phyloP scores from a whole-genome alignment of 2,329 filamentous ascomycete genomes.

The Tolypocladium paradoxum region DNA sequence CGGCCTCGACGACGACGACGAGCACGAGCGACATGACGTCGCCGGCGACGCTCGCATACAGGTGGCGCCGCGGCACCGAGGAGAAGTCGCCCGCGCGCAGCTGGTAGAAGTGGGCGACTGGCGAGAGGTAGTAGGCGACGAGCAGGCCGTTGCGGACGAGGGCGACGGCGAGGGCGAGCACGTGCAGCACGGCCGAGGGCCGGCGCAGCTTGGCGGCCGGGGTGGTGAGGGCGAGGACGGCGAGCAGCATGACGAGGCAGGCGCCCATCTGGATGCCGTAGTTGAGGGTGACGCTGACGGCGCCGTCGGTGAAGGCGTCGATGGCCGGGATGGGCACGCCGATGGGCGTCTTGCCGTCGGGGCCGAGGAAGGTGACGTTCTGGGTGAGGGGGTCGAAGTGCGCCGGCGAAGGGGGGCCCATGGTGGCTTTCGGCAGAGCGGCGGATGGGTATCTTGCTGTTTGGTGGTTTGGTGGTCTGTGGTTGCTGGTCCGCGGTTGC shows the following conservation, averaged over 20 bases:
- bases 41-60: conserved; percentile 24
- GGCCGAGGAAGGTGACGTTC: conserved; percentile 21
- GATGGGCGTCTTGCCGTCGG: conserved; percentile 20
- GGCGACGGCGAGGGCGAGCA: conserved; percentile 48
- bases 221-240: conserved; percentile 56
- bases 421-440: conserved; percentile 6
- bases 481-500: not conserved
- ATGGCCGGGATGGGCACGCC: conserved; percentile 20
- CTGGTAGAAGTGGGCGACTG: conserved; percentile 51
- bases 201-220: conserved; percentile 51
- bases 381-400: conserved; percentile 25
- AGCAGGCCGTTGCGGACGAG: conserved; percentile 47
- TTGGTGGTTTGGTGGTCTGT: not conserved
- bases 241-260: conserved; percentile 50
- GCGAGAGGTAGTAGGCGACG: conserved; percentile 47
- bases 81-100: conserved; percentile 44
- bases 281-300: conserved; percentile 40
- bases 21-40: conserved; percentile 33
- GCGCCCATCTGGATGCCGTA: conserved; percentile 63
- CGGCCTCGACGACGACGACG: conserved; percentile 31
- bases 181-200: conserved; percentile 55
- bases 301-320: conserved; percentile 19
- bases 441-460: not conserved
- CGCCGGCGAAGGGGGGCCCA: not conserved
- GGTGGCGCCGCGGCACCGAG: conserved; percentile 29